These are phyloP conservation scores for Vickermania spadyakhi DNA, from an alignment of 208 protist genomes.

Conservation along the genomic window DNA sequence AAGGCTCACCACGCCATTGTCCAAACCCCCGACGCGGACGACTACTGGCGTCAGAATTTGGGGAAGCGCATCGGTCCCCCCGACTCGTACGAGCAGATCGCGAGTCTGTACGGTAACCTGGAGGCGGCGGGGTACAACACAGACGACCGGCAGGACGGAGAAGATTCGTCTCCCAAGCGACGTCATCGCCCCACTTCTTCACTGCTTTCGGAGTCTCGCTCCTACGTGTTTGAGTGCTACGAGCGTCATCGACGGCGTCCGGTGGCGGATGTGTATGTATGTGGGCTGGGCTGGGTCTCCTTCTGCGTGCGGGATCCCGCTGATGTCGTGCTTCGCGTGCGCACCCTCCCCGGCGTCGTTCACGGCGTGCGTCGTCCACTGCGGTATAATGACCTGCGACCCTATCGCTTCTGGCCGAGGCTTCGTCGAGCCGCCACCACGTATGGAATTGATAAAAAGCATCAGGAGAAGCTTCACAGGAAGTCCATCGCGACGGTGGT, in stretches of 20 bases:
- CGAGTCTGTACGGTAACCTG: too few relatives aligned
- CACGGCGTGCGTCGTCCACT: conserved; percentile 85
- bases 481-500: conserved; percentile 79
- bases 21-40: conserved; percentile 55
- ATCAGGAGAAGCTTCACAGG: conserved; percentile 29
- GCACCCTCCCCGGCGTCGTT: conserved; percentile 81
- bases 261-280: conserved; percentile 87
- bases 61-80: conserved; percentile 71
- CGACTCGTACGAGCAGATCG: conserved; percentile 76
- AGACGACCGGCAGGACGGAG: neutral
- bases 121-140: too few relatives aligned
- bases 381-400: conserved; percentile 78
- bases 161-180: conserved; percentile 3
- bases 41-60: conserved; percentile 79
- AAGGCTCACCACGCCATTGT: conserved; percentile 78
- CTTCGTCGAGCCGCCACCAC: conserved; percentile 63
- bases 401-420: conserved; percentile 62
- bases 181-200: conserved; percentile 12
- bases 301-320: conserved; percentile 73
- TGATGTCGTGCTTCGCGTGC: conserved; percentile 87
- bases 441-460: conserved; percentile 29
- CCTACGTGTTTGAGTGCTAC: conserved; percentile 89
- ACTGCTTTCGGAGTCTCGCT: conserved; percentile 49
- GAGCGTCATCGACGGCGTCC: conserved; percentile 51
- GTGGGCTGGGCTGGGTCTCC: conserved; percentile 78